A percentile compares a stretch with the other conserved stretches of the same genome.
phyloP scores from a whole-genome alignment of 257 asterid species.

The Handroanthus guayacan region DNA sequence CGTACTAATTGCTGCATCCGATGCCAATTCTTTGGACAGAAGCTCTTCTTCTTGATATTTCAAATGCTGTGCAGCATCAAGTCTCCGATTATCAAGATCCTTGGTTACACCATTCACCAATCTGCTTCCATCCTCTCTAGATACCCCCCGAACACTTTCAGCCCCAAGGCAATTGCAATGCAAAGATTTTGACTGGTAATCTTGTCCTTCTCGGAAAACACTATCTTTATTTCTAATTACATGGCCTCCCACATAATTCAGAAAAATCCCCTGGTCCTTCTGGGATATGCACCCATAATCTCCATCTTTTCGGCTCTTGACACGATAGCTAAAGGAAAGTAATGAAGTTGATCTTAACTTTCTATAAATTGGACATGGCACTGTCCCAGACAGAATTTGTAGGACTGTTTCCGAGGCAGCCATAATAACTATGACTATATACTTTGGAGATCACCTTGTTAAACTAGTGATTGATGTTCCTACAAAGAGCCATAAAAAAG shows the following conservation, averaged over 20 bases:
- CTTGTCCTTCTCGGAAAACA: conserved; percentile 27
- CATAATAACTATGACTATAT: conserved; percentile 45
- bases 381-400: conserved; percentile 47
- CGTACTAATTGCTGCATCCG: conserved; percentile 44
- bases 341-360: conserved; percentile 47
- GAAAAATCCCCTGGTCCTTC: conserved; percentile 32
- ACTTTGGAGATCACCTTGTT: conserved; percentile 29
- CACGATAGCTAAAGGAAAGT: conserved; percentile 38
- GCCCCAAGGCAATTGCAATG: conserved; percentile 61
- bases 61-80: conserved; percentile 38
- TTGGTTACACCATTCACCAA: conserved; percentile 44
- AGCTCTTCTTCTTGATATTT: conserved; percentile 44
- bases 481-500: conserved; percentile 25
- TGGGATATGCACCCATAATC: conserved; percentile 29
- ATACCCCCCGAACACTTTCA: conserved; percentile 51
- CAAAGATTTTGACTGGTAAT: conserved; percentile 38
- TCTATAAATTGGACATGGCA: conserved; percentile 41
- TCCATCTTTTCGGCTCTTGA: conserved; percentile 33
- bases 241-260: conserved; percentile 31
- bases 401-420: conserved; percentile 56
- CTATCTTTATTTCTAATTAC: conserved; percentile 29
- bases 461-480: conserved; percentile 28
- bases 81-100: conserved; percentile 38
- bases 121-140: conserved; percentile 46
- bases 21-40: conserved; percentile 42